A percentile compares a stretch with the other conserved stretches of the same genome.
Evolutionary conservation across 108 stramenopile genomes (phyloP).

Genomic region (Nannochloropsis oceanica): DNA sequence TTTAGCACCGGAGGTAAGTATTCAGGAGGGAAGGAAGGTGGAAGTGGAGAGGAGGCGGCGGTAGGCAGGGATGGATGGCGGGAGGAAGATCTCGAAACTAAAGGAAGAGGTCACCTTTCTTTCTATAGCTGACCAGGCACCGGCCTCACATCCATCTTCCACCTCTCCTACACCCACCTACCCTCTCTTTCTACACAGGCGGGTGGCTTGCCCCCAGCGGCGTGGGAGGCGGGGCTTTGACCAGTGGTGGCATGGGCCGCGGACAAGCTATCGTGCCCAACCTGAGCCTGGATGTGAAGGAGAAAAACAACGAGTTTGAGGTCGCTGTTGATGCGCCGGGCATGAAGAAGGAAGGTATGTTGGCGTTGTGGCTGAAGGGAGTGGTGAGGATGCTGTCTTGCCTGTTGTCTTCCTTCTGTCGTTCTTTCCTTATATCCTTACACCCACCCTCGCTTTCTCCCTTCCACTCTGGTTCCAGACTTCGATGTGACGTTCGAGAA

Average conservation of each 20-base stretch:
- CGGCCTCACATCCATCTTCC: not conserved
- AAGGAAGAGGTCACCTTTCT: too few species aligned
- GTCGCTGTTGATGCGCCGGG: not conserved
- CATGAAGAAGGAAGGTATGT: not conserved
- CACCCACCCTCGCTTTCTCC: not conserved
- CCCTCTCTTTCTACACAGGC: too few species aligned
- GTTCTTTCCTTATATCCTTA: too few species aligned
- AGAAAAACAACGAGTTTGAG: not conserved
- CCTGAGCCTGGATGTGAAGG: not conserved
- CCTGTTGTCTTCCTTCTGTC: not conserved
- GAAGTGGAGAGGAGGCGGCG: too few species aligned
- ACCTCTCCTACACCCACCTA: too few species aligned
- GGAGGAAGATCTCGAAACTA: too few species aligned
- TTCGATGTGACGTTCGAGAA: not conserved
- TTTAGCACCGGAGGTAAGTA: not conserved
- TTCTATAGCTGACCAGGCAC: too few species aligned
- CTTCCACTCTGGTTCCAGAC: not conserved
- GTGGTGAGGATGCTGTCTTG: not conserved
- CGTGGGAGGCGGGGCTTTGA: not conserved
- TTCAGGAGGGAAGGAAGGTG: too few species aligned
- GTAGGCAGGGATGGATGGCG: too few species aligned
- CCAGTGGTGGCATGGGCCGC: not conserved
- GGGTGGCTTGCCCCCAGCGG: not conserved
- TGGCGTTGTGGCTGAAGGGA: not conserved
- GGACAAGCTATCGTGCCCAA: not conserved